Conservation (phyloP, 2,329 filamentous ascomycete species). For the Fusarium pilosicola region DNA sequence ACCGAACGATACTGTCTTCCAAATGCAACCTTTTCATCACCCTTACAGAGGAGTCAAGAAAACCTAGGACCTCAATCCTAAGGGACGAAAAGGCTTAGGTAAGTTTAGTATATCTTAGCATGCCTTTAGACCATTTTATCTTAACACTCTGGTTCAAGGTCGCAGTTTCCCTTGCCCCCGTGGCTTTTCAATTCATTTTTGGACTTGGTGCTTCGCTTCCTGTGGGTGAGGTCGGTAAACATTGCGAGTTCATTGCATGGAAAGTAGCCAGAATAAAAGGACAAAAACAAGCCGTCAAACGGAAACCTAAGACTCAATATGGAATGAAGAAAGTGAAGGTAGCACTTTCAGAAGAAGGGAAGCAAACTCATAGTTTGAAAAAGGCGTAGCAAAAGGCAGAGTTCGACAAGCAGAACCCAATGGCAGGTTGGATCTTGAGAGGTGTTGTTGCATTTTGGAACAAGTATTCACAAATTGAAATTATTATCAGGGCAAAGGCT, state of each 20-base stretch:
- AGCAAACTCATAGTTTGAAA: background rate
- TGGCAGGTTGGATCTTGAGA: background rate
- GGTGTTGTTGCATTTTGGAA: background rate
- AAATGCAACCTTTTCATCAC: background rate
- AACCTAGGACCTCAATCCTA: background rate
- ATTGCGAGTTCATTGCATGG: background rate
- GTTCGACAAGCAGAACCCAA: background rate
- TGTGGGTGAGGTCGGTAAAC: background rate
- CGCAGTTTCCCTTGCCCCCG: background rate
- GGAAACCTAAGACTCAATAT: background rate
- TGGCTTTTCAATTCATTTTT: background rate
- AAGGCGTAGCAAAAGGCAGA: background rate
- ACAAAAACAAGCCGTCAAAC: background rate
- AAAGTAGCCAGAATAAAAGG: background rate
- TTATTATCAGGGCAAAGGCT: background rate
- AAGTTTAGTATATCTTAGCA: background rate
- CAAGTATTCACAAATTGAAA: background rate
- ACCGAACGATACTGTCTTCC: background rate
- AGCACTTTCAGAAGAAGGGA: background rate
- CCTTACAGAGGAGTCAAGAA: background rate
- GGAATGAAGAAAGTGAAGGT: background rate
- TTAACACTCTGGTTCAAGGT: background rate
- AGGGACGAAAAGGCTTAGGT: background rate
- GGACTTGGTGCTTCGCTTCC: background rate
- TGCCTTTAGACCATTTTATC: background rate